Evolutionary conservation across 2,329 filamentous ascomycete species (phyloP).

Genomic region (Talaromyces sp.): DNA sequence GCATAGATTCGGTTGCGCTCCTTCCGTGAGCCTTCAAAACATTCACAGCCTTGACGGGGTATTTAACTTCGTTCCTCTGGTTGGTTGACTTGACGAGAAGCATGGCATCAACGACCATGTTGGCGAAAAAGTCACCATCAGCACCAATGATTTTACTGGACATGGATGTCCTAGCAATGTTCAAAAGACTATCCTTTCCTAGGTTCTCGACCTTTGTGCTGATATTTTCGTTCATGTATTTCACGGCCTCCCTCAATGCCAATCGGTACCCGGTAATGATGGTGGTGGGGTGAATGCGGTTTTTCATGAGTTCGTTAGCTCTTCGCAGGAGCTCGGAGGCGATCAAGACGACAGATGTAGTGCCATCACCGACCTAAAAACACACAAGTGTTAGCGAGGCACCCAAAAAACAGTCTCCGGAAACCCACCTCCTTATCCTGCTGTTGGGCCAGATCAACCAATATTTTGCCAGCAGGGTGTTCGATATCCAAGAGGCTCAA

Average conservation of each 20-base stretch:
- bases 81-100: slow-evolving; percentile 90
- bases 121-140: slow-evolving; percentile 93
- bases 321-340: slow-evolving; percentile 89
- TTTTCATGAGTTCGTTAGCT: slow-evolving; percentile 98
- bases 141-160: slow-evolving; percentile 97
- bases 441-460: slow-evolving; percentile 95
- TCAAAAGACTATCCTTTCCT: slow-evolving; percentile 83
- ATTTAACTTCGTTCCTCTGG: slow-evolving; percentile 86
- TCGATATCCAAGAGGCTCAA: slow-evolving; percentile 93
- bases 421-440: slow-evolving; percentile 78
- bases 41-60: slow-evolving; percentile 98
- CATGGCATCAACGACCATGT: slow-evolving; percentile 97
- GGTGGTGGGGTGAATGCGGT: slow-evolving; percentile 98
- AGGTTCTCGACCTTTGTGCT: slow-evolving; percentile 92
- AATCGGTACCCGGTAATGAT: slow-evolving; percentile 98
- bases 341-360: slow-evolving; percentile 95
- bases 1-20: slow-evolving; percentile 77
- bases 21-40: slow-evolving; percentile 98
- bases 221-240: slow-evolving; percentile 98
- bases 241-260: slow-evolving; percentile 90
- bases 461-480: slow-evolving; percentile 95
- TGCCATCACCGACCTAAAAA: slow-evolving; percentile 79
- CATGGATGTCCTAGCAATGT: slow-evolving; percentile 98
- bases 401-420: slow-evolving; percentile 8
- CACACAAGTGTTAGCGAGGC: slow-evolving; percentile 14